Conservation (phyloP, 495 filamentous ascomycete species). For the Penicillium robsamsonii region DNA sequence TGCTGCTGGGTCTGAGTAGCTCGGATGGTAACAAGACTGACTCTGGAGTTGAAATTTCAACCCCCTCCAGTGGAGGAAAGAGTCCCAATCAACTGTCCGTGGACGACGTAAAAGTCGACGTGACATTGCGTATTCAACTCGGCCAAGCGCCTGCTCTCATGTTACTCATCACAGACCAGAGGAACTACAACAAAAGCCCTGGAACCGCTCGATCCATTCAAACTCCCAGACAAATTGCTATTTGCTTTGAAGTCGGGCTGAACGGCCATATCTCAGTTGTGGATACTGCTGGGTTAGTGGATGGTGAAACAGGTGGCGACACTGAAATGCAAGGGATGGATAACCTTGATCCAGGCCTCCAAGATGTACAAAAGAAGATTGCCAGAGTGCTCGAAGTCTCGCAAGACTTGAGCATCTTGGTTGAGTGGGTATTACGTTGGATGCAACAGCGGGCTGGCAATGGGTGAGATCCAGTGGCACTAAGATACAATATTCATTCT, state of each 20-base stretch:
- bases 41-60: neutral
- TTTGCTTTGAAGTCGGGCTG: conserved; percentile 57
- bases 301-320: conserved; percentile 21
- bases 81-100: conserved; percentile 1
- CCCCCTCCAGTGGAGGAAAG: neutral
- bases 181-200: conserved; percentile 17
- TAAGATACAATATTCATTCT: neutral
- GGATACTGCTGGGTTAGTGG: conserved; percentile 34
- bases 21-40: neutral
- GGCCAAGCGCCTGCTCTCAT: conserved; percentile 45
- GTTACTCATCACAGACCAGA: conserved; percentile 39
- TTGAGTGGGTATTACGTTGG: conserved; percentile 52
- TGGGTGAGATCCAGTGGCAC: conserved; percentile 19
- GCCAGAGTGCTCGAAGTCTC: conserved; percentile 43
- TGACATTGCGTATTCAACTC: conserved; percentile 46
- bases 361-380: conserved; percentile 40
- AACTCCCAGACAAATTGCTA: conserved; percentile 27
- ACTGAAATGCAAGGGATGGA: conserved; percentile 27
- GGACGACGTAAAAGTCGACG: conserved; percentile 42
- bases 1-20: conserved; percentile 24
- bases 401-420: conserved; percentile 57
- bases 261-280: conserved; percentile 57
- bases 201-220: neutral
- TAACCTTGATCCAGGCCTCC: conserved; percentile 25
- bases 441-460: conserved; percentile 28